Conservation (phyloP, 139 green algal species). For the Trebouxia sp. region DNA sequence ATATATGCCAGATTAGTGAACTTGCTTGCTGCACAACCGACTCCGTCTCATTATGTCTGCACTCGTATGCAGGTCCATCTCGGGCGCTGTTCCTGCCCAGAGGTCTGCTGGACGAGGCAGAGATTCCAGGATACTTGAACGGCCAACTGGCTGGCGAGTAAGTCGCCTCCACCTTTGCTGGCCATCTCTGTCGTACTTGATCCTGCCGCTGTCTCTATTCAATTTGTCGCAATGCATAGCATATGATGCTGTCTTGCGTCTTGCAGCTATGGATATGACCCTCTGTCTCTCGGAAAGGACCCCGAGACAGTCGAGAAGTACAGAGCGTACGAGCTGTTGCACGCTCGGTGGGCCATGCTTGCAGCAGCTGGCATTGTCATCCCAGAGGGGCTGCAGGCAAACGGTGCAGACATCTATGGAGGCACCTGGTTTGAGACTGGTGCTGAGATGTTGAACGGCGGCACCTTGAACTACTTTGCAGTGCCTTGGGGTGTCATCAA, state of each 20-base stretch:
- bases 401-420: constrained; percentile 84
- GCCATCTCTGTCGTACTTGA: not conserved
- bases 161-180: constrained; percentile 44
- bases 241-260: no score
- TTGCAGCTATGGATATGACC: constrained; percentile 91
- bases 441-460: constrained; percentile 90
- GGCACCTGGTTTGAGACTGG: constrained; percentile 94
- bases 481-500: constrained; percentile 84
- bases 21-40: no score
- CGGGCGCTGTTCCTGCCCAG: constrained; percentile 83
- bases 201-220: no score
- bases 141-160: constrained; percentile 88
- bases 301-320: constrained; percentile 85
- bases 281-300: constrained; percentile 90
- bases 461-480: constrained; percentile 94
- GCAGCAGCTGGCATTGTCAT: constrained; percentile 94
- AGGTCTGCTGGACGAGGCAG: constrained; percentile 77
- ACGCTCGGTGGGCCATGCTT: constrained; percentile 98
- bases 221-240: no score
- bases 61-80: constrained; percentile 68
- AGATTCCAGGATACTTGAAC: constrained; percentile 88
- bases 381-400: constrained; percentile 91
- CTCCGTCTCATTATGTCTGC: not conserved
- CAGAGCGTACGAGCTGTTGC: constrained; percentile 89
- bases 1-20: no score